Percentiles rank a stretch among this genome's conserved stretches.
Evolutionary conservation across 768 basidiomycete species (phyloP).

Genomic region (Termitomyces sp.): DNA sequence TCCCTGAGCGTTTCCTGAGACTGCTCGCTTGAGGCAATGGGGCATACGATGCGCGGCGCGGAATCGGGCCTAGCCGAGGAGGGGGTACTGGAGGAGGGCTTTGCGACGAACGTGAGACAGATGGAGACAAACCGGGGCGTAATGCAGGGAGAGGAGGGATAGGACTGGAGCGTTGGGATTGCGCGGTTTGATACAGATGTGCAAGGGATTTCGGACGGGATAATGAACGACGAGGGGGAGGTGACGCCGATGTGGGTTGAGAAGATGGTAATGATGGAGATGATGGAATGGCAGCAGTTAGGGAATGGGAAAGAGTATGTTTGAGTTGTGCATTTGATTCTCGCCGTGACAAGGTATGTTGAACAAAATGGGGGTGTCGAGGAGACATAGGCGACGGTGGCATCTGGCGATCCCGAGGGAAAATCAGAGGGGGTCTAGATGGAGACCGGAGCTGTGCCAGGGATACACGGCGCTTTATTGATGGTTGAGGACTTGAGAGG

Average conservation of each 20-base stretch:
- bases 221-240: constrained; percentile 4
- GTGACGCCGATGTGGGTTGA: not conserved
- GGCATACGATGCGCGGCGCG: constrained; percentile 23
- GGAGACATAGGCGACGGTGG: constrained; percentile 25
- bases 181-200: constrained; percentile 14
- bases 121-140: constrained; percentile 1
- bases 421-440: constrained; percentile 12
- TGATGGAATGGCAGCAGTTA: constrained; percentile 5
- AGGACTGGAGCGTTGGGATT: constrained; percentile 17
- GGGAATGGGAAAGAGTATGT: constrained; percentile 8
- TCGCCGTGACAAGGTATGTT: constrained; percentile 15
- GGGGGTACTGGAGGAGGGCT: constrained; percentile 1
- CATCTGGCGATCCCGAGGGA: constrained; percentile 11
- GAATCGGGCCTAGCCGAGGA: constrained; percentile 15
- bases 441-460: constrained; percentile 20
- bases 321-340: constrained; percentile 22
- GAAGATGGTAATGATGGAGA: constrained; percentile 4
- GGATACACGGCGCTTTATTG: constrained; percentile 18
- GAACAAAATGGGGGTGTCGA: constrained; percentile 11
- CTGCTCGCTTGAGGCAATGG: constrained; percentile 21
- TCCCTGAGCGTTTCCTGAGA: constrained; percentile 30
- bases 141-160: constrained; percentile 4
- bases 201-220: constrained; percentile 13
- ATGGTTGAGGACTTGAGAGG: constrained; percentile 14
- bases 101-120: constrained; percentile 4